Percentiles rank a stretch among this genome's conserved stretches.
phyloP scores from a whole-genome alignment of 345 rosid species.

The Corymbia maculata region DNA sequence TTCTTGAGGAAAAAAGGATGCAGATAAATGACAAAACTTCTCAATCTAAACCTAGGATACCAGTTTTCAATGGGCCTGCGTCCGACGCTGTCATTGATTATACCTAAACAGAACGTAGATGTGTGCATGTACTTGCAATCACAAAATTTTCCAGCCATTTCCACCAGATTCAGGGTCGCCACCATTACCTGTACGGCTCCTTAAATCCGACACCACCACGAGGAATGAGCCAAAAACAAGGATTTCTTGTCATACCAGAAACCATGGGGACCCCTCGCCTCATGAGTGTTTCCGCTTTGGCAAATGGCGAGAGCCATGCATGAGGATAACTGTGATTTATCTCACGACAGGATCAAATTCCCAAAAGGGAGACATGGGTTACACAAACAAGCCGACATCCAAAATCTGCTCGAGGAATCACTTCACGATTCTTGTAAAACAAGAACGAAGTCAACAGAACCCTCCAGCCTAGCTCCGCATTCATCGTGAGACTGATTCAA shows the following conservation, averaged over 20 bases:
- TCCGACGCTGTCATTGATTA: too few species aligned
- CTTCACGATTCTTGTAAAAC: neutral
- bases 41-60: too few species aligned
- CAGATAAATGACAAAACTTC: too few species aligned
- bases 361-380: too few species aligned
- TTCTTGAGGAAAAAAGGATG: too few species aligned
- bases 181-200: neutral
- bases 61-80: too few species aligned
- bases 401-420: neutral
- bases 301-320: neutral
- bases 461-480: neutral
- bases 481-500: neutral
- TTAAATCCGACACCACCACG: neutral
- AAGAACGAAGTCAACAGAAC: neutral
- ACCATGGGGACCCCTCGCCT: neutral
- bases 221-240: neutral
- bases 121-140: too few species aligned
- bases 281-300: neutral
- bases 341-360: neutral
- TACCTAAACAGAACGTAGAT: too few species aligned
- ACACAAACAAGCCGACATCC: neutral
- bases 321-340: neutral
- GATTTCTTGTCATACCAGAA: neutral
- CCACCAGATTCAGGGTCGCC: neutral
- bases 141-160: too few species aligned